phyloP scores from a whole-genome alignment of 1,284 basidiomycete species.

The Fistulina hepatica region DNA sequence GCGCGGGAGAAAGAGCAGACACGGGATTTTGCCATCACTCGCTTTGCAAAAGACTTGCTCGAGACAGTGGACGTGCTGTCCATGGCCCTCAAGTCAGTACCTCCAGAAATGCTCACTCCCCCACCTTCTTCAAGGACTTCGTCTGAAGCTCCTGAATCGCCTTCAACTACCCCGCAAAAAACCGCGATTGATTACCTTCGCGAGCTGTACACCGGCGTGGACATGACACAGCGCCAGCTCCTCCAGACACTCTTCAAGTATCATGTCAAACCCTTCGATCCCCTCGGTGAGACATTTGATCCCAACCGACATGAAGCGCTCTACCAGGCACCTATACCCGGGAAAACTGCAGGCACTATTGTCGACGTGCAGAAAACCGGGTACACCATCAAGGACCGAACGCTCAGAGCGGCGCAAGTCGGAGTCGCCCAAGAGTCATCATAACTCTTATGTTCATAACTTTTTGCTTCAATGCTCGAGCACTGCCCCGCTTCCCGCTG shows the following conservation, averaged over 20 bases:
- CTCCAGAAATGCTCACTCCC: conserved; percentile 36
- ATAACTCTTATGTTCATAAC: too few species aligned
- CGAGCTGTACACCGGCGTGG: conserved; percentile 78
- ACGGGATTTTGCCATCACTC: conserved; percentile 85
- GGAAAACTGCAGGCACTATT: conserved; percentile 82
- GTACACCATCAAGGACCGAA: conserved; percentile 86
- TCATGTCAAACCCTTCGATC: conserved; percentile 86
- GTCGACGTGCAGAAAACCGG: conserved; percentile 89
- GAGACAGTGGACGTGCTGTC: conserved; percentile 88
- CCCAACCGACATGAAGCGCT: conserved; percentile 93
- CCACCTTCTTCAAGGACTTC: conserved; percentile 21
- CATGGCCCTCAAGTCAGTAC: conserved; percentile 83
- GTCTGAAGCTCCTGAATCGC: conserved; percentile 15
- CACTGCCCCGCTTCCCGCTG: too few species aligned
- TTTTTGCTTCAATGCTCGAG: too few species aligned
- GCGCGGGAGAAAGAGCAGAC: conserved; percentile 88
- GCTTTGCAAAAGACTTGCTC: conserved; percentile 85
- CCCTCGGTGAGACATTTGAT: conserved; percentile 87
- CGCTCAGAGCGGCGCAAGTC: conserved; percentile 92
- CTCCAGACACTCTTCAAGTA: conserved; percentile 87
- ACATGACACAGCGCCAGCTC: conserved; percentile 85
- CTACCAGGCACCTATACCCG: conserved; percentile 87
- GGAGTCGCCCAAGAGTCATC: conserved; percentile 77
- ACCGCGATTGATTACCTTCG: conserved; percentile 49
- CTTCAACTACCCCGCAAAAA: conserved; percentile 32